phyloP scores from a whole-genome alignment of 1,139 yeast species.

The Kazachstania sp. region DNA sequence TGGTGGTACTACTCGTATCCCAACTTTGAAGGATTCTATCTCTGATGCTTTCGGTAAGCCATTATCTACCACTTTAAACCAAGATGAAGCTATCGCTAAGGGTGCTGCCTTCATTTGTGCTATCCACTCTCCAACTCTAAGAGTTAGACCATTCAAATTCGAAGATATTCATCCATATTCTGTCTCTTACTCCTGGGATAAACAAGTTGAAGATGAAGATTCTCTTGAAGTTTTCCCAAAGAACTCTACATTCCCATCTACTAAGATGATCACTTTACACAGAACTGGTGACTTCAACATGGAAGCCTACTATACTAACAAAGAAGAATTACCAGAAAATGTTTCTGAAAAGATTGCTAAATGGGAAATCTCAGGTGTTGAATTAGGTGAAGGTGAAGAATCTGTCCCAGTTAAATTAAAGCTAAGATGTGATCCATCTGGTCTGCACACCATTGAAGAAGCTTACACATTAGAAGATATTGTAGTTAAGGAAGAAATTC shows the following conservation, averaged over 20 bases:
- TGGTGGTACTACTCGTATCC: conserved; percentile 99
- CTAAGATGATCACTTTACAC: conserved; percentile 89
- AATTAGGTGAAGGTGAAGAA: conserved; percentile 64
- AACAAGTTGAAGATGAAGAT: conserved; percentile 80
- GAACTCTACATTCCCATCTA: conserved; percentile 88
- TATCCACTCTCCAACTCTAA: conserved; percentile 95
- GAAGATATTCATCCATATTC: conserved; percentile 90
- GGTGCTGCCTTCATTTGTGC: conserved; percentile 99
- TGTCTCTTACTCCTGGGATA: conserved; percentile 92
- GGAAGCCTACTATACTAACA: conserved; percentile 78
- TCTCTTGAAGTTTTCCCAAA: conserved; percentile 95
- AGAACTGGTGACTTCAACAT: conserved; percentile 84
- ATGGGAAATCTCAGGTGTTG: conserved; percentile 84
- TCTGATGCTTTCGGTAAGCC: conserved; percentile 76
- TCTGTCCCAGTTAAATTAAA: conserved; percentile 84
- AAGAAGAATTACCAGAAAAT: conserved; percentile 63
- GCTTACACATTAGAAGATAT: conserved; percentile 94
- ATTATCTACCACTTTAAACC: conserved; percentile 91
- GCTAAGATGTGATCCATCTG: conserved; percentile 95
- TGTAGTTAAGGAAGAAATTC: conserved; percentile 78
- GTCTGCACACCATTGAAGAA: conserved; percentile 85
- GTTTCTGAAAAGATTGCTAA: conserved; percentile 59
- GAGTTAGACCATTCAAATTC: conserved; percentile 97
- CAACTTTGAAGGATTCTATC: conserved; percentile 76
- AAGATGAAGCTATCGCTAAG: conserved; percentile 98